Conservation (phyloP, 108 stramenopile species). For the Conticribra guillardii region DNA sequence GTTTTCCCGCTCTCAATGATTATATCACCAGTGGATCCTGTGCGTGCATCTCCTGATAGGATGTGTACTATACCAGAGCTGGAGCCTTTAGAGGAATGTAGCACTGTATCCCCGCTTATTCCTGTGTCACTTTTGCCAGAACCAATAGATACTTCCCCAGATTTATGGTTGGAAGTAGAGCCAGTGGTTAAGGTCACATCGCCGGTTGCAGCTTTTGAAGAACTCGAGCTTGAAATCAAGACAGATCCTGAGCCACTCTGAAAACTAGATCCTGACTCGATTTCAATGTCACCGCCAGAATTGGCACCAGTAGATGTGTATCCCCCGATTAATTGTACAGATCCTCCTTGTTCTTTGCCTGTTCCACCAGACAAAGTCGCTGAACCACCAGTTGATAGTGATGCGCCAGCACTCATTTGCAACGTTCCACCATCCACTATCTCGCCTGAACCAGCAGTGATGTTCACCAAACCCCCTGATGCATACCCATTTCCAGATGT, state of each 20-base stretch:
- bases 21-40: no score
- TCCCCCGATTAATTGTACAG: background rate
- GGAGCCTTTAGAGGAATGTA: background rate
- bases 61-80: no score
- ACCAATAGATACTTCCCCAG: background rate
- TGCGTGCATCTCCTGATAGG: no score
- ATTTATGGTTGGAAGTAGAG: background rate
- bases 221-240: constrained; percentile 15
- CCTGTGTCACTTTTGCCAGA: background rate
- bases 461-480: constrained; percentile 24
- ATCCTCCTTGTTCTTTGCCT: background rate
- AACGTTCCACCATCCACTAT: constrained; percentile 19
- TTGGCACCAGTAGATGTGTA: constrained; percentile 9
- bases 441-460: constrained; percentile 27
- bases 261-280: constrained; percentile 13
- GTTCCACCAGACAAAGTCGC: constrained; percentile 5
- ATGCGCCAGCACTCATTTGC: constrained; percentile 9
- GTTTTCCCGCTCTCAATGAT: no score
- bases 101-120: constrained; percentile 6
- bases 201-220: constrained; percentile 6
- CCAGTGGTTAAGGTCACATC: constrained; percentile 14
- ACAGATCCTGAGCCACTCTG: constrained; percentile 7
- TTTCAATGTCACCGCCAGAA: constrained; percentile 17
- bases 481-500: constrained; percentile 16
- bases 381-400: constrained; percentile 1